Evolutionary conservation across 2,329 filamentous ascomycete species (phyloP), one percentile per base, ranked within the genome.

Genomic region (Cyphellophora europaea): DNA sequence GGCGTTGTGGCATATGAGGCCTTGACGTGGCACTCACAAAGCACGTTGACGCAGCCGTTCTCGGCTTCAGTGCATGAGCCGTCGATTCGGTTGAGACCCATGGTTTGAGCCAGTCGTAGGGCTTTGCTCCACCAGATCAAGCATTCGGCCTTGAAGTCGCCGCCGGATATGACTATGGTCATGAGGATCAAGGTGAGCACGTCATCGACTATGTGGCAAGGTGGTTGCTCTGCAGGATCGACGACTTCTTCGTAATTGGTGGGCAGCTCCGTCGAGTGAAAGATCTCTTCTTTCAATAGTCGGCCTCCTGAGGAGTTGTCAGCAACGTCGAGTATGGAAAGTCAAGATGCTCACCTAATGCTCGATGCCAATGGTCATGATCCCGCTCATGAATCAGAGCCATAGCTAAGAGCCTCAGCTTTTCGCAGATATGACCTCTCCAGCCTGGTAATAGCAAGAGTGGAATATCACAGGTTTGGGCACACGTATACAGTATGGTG

Each of bases 61-160:
- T 29, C 21, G 18, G 34, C 32, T 6, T 13, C 35, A 19, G 17
- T 27, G 3, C 31, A 36, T 62, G 58, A 37, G 63, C 58, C 16
- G 57, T 53, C 36, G 61, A 58, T 8, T 65, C 51, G 3, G 57
- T 54, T 21, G 66, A 50, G 1, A 55, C 55, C 15, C 35, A 41
- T 33, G 11, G 11, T 15, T 8, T 35, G 27, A n/a, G 21, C 16
- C 5, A 38, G 16, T 19, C 36, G 35, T 19, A 42, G 32, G 5
- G 37, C 30, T 33, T 41, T 41, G 28, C 17, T 35, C 31, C 30
- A 39, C 32, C 35, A 37, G 2, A 38, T 44, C 3, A 46, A 41
- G 11, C 36, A 62, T 40, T 69, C 67, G 3, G 61, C 58, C 44
- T 69, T 69, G 54, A 65, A 67, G 32, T 68, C 63, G 8, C 64